These are phyloP conservation scores for Royoungia palumana DNA, from an alignment of 768 basidiomycete species.

Conservation along the genomic window DNA sequence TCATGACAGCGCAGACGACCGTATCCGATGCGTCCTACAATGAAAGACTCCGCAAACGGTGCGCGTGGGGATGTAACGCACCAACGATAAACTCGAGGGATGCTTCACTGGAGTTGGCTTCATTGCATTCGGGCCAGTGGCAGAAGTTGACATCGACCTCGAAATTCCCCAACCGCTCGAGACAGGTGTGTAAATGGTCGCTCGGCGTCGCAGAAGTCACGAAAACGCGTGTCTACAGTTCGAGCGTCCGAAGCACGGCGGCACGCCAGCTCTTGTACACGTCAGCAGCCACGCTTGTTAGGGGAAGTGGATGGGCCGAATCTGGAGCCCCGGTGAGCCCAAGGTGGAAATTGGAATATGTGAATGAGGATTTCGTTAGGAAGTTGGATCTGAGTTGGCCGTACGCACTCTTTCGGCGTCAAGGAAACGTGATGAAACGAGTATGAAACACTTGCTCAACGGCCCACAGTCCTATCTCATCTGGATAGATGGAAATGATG, in stretches of 20 bases:
- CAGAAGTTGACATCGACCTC: conserved; percentile 11
- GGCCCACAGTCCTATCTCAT: neutral
- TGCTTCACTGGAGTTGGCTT: neutral
- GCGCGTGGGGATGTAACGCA: neutral
- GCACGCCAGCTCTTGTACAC: conserved; percentile 16
- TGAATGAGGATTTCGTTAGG: conserved; percentile 18
- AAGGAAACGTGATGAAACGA: neutral
- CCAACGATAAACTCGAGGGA: conserved; percentile 5
- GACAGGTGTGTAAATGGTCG: neutral
- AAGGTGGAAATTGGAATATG: conserved; percentile 11
- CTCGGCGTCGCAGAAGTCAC: conserved; percentile 13
- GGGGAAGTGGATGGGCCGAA: neutral
- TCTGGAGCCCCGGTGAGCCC: conserved; percentile 3
- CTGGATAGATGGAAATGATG: neutral
- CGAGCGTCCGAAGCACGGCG: conserved; percentile 1
- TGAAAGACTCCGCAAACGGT: conserved; percentile 8
- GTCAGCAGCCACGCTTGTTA: conserved; percentile 1
- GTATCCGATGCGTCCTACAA: conserved; percentile 16
- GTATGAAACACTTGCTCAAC: neutral
- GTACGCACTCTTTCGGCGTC: neutral
- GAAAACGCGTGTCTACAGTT: conserved; percentile 13
- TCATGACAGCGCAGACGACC: conserved; percentile 4
- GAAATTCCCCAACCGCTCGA: conserved; percentile 11
- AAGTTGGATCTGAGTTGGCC: conserved; percentile 7
- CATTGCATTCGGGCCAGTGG: conserved; percentile 4